These are phyloP conservation scores for Geotrichum candidum DNA, from an alignment of 1,139 yeast genomes.

Conservation along the genomic window DNA sequence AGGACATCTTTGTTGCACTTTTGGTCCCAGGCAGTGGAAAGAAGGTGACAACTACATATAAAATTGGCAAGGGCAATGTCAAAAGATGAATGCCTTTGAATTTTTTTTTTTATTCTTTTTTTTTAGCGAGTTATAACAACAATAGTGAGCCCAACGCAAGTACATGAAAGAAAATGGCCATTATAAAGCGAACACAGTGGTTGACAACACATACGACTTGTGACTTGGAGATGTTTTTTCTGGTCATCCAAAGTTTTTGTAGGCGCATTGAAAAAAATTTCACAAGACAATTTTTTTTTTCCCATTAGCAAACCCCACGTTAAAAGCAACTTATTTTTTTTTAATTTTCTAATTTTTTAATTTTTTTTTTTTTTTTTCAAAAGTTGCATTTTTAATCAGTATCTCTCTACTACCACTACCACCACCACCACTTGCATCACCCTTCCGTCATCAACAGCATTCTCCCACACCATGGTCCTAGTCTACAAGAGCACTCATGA, in stretches of 20 bases:
- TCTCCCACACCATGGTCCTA: slow-evolving; percentile 50
- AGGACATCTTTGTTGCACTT: slow-evolving; percentile 11
- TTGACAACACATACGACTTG: no score
- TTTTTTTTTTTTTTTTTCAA: background rate
- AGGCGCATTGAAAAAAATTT: background rate
- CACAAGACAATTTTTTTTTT: background rate
- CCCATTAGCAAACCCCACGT: background rate
- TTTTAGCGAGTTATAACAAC: no score
- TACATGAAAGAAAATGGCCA: background rate
- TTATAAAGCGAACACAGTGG: no score
- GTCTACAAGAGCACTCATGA: slow-evolving; percentile 52
- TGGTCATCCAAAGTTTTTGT: no score
- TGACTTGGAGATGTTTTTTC: no score
- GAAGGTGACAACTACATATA: background rate
- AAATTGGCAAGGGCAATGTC: background rate
- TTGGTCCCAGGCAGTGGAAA: slow-evolving; percentile 13
- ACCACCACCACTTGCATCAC: background rate
- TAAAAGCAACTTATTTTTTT: background rate
- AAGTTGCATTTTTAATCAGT: background rate
- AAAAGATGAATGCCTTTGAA: background rate
- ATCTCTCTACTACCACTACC: background rate
- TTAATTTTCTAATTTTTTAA: background rate
- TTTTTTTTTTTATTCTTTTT: no score
- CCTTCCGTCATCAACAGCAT: background rate
- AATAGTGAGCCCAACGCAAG: background rate